Evolutionary conservation across 306 rosid genomes (phyloP), one percentile per base, ranked within the genome.

Genomic region (Geum urbanum): DNA sequence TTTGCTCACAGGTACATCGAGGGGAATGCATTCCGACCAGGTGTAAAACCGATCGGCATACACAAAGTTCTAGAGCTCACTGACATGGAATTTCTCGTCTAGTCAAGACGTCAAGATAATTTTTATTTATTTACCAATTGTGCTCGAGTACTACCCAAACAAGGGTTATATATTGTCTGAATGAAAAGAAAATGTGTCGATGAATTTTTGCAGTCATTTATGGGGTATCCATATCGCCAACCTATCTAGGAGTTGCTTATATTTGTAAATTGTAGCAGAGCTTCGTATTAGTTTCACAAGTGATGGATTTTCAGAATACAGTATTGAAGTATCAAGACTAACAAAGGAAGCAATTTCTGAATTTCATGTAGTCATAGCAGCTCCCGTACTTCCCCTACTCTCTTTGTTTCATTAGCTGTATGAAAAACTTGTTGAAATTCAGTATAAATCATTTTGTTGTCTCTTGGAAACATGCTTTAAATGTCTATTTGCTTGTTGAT

Each of bases 51-150:
- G 41, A 81, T 89, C 58, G 97, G 99, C 47, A 59, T 83, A 43
- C 99, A 95, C 76, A 86, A 86, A 82, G 91, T 86, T 82, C 97
- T 95, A 56, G 99, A 91, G 80, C 92, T 95, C 83, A 87, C 97
- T 55, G 96, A 95, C 52, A 4, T 91, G 2, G 99, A 95, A 59
- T 91, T 94, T 84, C 85, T 91, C 14, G 96, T 89, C 66, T 95
- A 88, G 82, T 66, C 72, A 20, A 74, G 71, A 63, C 49, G 44
- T 60, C 80, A 44, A 43, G 11, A 62, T 71, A 47, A 63, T 73
- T 65, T 59, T 66, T 67, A 43, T 63, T 61, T 69, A 41, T 67
- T 63, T 73, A 67, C 55, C 66, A 86, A 22, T 70, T 72, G 67
- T 77, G 84, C 73, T 71, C 39, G 39, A 4, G 44, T 55, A 56